These are phyloP conservation scores for Boletus semigastroideus DNA, from an alignment of 1,284 basidiomycete species.

Conservation along the genomic window DNA sequence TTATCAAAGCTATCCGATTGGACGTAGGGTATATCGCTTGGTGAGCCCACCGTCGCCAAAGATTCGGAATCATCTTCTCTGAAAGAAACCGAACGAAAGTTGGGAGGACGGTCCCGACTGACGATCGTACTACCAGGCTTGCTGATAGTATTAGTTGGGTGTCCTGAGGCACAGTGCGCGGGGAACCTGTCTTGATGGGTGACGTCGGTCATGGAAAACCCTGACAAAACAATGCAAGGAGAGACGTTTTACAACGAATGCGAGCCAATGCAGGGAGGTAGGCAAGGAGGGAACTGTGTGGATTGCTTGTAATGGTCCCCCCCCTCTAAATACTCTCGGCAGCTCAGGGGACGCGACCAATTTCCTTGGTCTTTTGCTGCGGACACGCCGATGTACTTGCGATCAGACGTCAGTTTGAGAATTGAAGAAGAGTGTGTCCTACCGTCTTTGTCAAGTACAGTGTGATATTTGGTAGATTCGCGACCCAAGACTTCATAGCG, in stretches of 20 bases:
- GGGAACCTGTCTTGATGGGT: constrained; percentile 2
- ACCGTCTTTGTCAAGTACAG: constrained; percentile 18
- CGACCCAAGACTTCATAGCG: constrained; percentile 1
- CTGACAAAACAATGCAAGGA: constrained; percentile 2
- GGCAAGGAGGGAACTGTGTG: constrained; percentile 1
- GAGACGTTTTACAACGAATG: not conserved
- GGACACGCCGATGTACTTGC: not conserved
- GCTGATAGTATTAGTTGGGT: not conserved
- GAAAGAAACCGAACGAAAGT: not conserved
- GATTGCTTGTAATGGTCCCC: not conserved
- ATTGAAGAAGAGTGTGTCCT: not conserved
- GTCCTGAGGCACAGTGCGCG: not conserved
- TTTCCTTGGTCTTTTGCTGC: constrained; percentile 12
- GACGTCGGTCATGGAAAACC: constrained; percentile 4
- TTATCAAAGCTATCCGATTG: not conserved
- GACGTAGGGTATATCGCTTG: not conserved
- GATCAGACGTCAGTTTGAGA: constrained; percentile 10
- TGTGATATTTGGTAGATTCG: constrained; percentile 1
- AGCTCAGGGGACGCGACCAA: not conserved
- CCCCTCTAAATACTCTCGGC: constrained; percentile 18
- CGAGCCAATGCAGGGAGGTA: not conserved
- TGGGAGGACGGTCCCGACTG: not conserved
- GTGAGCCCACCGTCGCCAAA: not conserved
- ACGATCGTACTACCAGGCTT: not conserved
- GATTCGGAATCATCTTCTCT: constrained; percentile 2